Evolutionary conservation across 139 green algal species (phyloP), one percentile per base, ranked within the genome.

Genomic region (Chlorella vulgaris): DNA sequence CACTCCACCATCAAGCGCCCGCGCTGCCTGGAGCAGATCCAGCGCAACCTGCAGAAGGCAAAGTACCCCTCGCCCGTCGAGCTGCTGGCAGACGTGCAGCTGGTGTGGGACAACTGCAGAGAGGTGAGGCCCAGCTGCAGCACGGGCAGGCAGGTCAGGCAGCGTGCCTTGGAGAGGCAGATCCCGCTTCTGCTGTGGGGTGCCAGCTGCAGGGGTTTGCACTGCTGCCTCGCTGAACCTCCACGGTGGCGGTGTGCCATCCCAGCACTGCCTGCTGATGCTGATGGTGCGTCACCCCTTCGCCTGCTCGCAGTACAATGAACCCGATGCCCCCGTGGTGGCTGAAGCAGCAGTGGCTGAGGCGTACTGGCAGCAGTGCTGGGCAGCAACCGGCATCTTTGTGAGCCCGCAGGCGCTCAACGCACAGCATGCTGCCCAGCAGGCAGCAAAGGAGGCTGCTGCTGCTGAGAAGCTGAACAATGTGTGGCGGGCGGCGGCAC

Each of bases 11-110:
- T 86, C 35, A 43, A 76, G 29, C 55, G 71, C n/a, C 87, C 87
- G 50, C 87, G 89, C 85, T 87, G 89, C 74, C 77, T 91, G 60
- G 81, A 81, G 50, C 83, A 84, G 3, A 84, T 91, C 55, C 51
- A 55, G 29, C 36, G 36, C 43, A 77, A 81, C 51, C 78, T 90
- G 31, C 24, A 47, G 33, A 29, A 42, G 7, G 63, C 70, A 10
- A 29, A 42, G 28, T 89, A 89, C 60, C 7, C 50, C 60, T 35
- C 62, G 19, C 82, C 74, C 28, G 61, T 35, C 38, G 55, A 71
- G 43, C 13, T 83, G 28, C 31, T 53, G 42, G 63, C 33, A 6
- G 74, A 86, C 68, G 65, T 83, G 63, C 73, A 43, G 29, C 65
- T 79, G 62, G 75, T 83, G 40, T 85, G 73, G 76, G 61, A 43